Base-by-base conservation (phyloP, 345 rosid genomes). In the Durio zibethinus region DNA sequence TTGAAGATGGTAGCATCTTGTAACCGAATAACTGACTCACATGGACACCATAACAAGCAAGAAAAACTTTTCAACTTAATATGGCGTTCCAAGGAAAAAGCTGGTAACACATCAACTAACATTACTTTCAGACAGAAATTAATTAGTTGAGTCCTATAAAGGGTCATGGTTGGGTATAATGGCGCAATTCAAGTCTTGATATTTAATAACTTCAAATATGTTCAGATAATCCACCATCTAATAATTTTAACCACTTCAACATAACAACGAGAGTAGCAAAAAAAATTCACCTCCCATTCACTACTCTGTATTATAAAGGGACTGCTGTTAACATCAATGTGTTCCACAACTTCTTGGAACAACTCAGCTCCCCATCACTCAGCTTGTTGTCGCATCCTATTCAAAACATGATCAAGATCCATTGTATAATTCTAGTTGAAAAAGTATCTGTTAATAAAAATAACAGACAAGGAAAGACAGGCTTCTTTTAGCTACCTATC, bases 341-440 rank as follows among this genome's bases (percentile, higher is more conserved):
- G 82, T 76, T 95, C 99, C 21, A 95, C 98, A 83, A 93, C 99
- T 89, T 95, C 98, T 71, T 92, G 97, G 83, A 78, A 85, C 77
- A 95, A 76, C 76, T 95, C 97, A 27, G 98, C 99, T 80, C 99
- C 99, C 98, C 99, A 95, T 12, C 96, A 85, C 85, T 95, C 98
- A 76, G 99, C 99, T 86, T 95, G 99, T 52, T 86, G 85, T 65
- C 93, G 89, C 96, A 95, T 95, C 87, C 99, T 95, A 78, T 68
- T 25, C 71, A 81, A 40, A 54, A 40, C 72, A 82, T 16, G 42
- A 47, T 52, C 62, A 84, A 56, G 57, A 62, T 16, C 36, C 25
- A 40, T n/a, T 25, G 35, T 5, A 33, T 45, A 76, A 63, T 62
- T 64, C 52, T 11, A 4, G 48, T 42, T 52, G 35, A 47, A 56